Conservation (phyloP, 768 basidiomycete species). For the Lactarius evosmus region DNA sequence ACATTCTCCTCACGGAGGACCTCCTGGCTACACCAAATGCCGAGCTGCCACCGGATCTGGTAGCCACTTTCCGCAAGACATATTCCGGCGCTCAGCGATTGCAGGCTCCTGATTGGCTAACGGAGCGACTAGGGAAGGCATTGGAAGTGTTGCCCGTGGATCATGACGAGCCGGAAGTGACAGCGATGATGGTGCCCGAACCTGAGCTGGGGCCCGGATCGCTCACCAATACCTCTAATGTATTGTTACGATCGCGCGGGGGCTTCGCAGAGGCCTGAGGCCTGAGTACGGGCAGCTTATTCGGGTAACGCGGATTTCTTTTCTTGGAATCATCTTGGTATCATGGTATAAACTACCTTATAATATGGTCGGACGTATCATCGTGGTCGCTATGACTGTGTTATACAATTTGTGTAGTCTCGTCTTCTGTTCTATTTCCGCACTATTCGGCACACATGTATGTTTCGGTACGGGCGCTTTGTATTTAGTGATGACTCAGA, state of each 20-base stretch:
- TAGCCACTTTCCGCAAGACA: neutral
- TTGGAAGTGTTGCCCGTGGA: neutral
- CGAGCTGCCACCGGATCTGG: neutral
- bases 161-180: neutral
- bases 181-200: neutral
- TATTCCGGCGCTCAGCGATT: neutral
- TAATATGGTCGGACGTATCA: no score
- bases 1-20: neutral
- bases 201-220: neutral
- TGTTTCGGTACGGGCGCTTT: no score
- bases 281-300: no score
- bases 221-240: neutral
- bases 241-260: neutral
- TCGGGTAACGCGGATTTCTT: no score
- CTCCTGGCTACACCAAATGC: neutral
- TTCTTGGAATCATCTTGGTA: no score
- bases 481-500: neutral
- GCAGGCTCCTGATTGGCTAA: neutral
- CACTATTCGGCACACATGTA: no score
- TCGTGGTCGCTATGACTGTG: no score
- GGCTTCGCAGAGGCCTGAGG: no score
- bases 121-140: fast-evolving
- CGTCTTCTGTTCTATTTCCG: no score
- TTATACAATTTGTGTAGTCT: no score
- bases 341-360: no score